These are phyloP conservation scores for Cladosporium sphaerospermum DNA, from an alignment of 2,329 filamentous ascomycete genomes.

Conservation along the genomic window DNA sequence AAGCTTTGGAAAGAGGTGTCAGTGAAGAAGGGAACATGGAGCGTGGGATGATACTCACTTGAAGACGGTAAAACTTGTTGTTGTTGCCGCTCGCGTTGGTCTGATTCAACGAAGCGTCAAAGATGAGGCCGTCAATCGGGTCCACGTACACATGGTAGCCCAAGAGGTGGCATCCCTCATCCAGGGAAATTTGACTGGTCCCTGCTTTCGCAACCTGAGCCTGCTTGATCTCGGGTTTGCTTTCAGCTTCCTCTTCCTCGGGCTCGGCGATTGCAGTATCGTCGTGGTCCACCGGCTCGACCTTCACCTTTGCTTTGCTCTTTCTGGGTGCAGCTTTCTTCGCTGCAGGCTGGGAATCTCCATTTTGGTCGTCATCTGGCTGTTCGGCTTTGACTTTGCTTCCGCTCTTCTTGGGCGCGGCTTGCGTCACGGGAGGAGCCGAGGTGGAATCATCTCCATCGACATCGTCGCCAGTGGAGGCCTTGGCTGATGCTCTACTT, in stretches of 20 bases:
- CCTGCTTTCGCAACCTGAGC: slow-evolving; percentile 40
- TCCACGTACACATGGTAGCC: slow-evolving; percentile 58
- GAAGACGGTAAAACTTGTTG: slow-evolving; percentile 77
- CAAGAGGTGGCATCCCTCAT: slow-evolving; percentile 36
- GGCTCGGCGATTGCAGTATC: slow-evolving; percentile 8
- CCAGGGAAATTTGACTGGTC: slow-evolving; percentile 41
- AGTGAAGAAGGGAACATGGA: not conserved
- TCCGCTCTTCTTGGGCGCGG: slow-evolving; percentile 6
- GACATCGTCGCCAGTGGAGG: not conserved
- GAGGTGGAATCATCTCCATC: not conserved
- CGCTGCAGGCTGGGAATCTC: slow-evolving; percentile 11
- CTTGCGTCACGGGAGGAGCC: not conserved
- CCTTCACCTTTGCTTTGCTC: slow-evolving; percentile 10
- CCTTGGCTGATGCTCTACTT: not conserved
- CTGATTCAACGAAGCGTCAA: slow-evolving; percentile 73
- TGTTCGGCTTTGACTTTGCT: slow-evolving; percentile 4
- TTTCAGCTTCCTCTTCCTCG: not conserved
- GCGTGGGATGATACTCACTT: slow-evolving; percentile 40
- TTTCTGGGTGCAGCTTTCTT: slow-evolving; percentile 12
- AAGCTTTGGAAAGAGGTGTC: not conserved
- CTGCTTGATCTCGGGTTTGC: slow-evolving; percentile 34
- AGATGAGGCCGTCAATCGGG: slow-evolving; percentile 56
- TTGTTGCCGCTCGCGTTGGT: slow-evolving; percentile 66
- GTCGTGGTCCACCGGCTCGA: slow-evolving; percentile 6
- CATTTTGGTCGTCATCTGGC: slow-evolving; percentile 1